Conservation (phyloP, 202 grass and related monocot species). For the Cymbopogon flexuosus region DNA sequence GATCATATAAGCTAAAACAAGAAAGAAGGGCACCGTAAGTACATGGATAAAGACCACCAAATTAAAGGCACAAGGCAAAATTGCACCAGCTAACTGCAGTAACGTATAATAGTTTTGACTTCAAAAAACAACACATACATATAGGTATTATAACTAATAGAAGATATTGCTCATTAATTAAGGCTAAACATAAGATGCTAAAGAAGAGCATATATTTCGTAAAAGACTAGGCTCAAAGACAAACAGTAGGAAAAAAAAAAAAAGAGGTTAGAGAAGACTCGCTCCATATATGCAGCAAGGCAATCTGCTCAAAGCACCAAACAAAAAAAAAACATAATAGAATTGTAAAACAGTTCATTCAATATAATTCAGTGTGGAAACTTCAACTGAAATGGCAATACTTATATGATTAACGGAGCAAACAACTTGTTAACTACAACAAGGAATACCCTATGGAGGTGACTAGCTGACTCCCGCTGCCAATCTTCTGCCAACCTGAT, state of each 20-base stretch:
- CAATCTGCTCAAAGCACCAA: background rate
- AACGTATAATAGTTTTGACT: background rate
- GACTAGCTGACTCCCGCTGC: no score
- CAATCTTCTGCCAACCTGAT: no score
- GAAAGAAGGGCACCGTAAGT: slow-evolving; percentile 36
- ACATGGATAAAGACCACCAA: background rate
- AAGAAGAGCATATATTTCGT: background rate
- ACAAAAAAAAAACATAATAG: background rate
- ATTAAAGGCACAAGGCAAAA: slow-evolving; percentile 17
- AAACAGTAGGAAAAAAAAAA: background rate
- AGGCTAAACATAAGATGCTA: background rate
- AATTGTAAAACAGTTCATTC: background rate
- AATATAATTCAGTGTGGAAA: background rate
- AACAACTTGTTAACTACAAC: background rate
- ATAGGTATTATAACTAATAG: background rate
- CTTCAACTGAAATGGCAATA: background rate
- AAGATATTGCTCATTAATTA: background rate
- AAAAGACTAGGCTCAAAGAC: background rate
- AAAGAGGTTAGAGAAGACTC: background rate
- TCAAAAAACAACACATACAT: background rate
- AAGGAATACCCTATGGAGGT: background rate
- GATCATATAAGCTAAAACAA: slow-evolving; percentile 70
- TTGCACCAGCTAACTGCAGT: background rate
- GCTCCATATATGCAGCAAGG: background rate
- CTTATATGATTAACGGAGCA: background rate